phyloP scores from a whole-genome alignment of 2,329 filamentous ascomycete genomes.

The Neopestalotiopsis rosae region DNA sequence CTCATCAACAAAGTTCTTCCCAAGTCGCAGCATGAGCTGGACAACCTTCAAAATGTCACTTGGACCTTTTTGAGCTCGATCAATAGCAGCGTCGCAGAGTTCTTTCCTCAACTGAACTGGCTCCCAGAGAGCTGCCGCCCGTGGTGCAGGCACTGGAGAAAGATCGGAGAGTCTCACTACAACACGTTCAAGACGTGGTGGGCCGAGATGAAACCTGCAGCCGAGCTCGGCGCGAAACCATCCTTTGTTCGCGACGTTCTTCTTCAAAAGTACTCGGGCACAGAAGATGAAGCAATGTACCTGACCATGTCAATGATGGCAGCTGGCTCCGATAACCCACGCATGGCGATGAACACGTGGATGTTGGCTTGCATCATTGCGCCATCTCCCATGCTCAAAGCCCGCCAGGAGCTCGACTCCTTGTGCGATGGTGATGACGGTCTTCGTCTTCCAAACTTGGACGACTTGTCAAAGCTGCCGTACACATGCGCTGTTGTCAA shows the following conservation, averaged over 20 bases:
- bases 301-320: slow-evolving; percentile 41
- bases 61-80: slow-evolving; percentile 41
- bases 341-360: slow-evolving; percentile 40
- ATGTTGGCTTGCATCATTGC: slow-evolving; percentile 36
- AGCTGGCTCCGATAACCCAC: slow-evolving; percentile 49
- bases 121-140: slow-evolving; percentile 33
- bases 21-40: not conserved
- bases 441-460: slow-evolving; percentile 48
- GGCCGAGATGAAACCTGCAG: not conserved
- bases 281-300: slow-evolving; percentile 45
- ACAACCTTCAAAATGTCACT: slow-evolving; percentile 38
- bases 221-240: not conserved
- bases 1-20: not conserved
- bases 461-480: slow-evolving; percentile 51
- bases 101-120: slow-evolving; percentile 39
- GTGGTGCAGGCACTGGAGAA: not conserved
- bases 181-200: not conserved
- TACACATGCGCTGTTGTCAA: slow-evolving; percentile 59
- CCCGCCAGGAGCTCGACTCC: not conserved
- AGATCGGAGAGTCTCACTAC: not conserved
- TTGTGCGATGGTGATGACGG: not conserved
- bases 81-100: slow-evolving; percentile 40
- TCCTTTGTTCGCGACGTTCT: slow-evolving; percentile 35
- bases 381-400: slow-evolving; percentile 36
- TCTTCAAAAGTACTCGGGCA: slow-evolving; percentile 37